Evolutionary conservation across 2,329 filamentous ascomycete genomes (phyloP).

Genomic region (Talaromyces sp.): DNA sequence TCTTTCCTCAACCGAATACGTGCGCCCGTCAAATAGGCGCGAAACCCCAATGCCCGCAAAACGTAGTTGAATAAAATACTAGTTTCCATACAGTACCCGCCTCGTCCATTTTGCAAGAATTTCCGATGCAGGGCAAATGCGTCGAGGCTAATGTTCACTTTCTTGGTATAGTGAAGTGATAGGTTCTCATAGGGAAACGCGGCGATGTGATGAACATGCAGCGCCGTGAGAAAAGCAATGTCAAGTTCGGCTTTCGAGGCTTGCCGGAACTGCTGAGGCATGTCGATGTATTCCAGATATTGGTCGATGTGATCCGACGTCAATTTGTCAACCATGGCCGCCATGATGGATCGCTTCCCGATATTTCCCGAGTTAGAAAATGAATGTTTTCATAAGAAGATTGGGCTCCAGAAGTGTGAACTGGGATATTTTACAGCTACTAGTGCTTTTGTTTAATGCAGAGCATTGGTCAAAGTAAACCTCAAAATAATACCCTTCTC

Average conservation of each 20-base stretch:
- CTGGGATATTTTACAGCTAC: background rate
- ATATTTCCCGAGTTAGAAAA: background rate
- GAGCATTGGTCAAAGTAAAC: too few relatives aligned
- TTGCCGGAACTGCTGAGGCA: background rate
- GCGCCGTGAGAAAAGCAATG: background rate
- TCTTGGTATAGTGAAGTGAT: constrained; percentile 46
- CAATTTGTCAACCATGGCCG: background rate
- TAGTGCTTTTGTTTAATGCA: background rate
- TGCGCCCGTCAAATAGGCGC: constrained; percentile 48
- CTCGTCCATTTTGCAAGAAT: constrained; percentile 43
- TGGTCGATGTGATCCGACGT: background rate
- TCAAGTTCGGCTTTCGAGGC: background rate
- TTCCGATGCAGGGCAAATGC: constrained; percentile 41
- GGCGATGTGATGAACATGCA: constrained; percentile 35
- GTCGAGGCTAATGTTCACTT: constrained; percentile 43
- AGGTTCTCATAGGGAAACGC: constrained; percentile 55
- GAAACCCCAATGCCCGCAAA: constrained; percentile 48
- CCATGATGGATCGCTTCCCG: background rate
- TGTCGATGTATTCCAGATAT: background rate
- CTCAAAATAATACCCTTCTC: background rate
- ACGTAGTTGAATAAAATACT: constrained; percentile 52
- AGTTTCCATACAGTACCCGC: constrained; percentile 59
- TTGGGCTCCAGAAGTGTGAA: background rate
- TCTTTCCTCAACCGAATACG: constrained; percentile 30
- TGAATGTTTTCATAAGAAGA: background rate